A percentile compares a stretch with the other conserved stretches of the same genome.
phyloP scores from a whole-genome alignment of 208 protist species.

The Acanthamoeba lenticulata region DNA sequence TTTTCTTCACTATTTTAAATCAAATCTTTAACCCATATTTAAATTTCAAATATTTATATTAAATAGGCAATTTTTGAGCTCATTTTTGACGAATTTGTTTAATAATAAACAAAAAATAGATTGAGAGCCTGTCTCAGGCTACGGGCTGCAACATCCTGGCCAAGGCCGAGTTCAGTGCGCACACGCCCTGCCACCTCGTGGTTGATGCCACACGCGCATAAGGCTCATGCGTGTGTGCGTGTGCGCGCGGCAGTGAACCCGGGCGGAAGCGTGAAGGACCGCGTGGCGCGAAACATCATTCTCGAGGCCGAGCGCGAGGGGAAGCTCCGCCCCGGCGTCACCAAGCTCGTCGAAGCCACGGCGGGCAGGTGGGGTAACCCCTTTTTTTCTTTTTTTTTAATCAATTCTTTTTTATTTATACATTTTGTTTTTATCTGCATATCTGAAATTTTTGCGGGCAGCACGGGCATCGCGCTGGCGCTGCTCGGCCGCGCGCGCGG shows the following conservation, averaged over 20 bases:
- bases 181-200: no score
- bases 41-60: not conserved
- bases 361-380: no score
- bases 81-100: not conserved
- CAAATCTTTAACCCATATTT: no score
- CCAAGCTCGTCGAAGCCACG: constrained; percentile 4
- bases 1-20: no score
- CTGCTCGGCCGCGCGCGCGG: not conserved
- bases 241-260: constrained; percentile 72
- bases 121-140: not conserved
- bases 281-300: constrained; percentile 68
- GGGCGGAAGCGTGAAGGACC: constrained; percentile 75
- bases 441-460: no score
- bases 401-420: no score
- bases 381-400: no score
- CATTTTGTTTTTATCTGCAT: no score
- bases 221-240: no score
- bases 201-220: no score
- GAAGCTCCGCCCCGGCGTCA: constrained; percentile 41
- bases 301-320: constrained; percentile 62
- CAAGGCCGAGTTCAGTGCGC: constrained; percentile 33
- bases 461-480: not conserved
- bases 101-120: no score
- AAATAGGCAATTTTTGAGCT: not conserved
- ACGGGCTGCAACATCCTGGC: constrained; percentile 3